Base-by-base conservation (phyloP, 1,284 basidiomycete genomes). In the Phellopilus nigrolimitatus region DNA sequence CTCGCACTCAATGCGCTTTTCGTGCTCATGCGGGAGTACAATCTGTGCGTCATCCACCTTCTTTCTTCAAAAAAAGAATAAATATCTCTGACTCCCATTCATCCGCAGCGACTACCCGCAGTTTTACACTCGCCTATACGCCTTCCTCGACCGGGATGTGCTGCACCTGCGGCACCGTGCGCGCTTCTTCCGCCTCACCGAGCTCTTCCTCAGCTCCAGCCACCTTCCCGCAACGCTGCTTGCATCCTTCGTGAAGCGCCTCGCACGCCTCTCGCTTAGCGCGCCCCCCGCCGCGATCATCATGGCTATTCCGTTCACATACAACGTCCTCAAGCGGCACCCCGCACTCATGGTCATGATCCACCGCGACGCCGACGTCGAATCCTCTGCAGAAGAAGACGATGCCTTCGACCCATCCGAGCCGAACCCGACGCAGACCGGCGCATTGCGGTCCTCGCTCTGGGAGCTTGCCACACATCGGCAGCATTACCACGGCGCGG, bases 101-200 rank as follows among this genome's bases (percentile, higher is more conserved):
- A 49, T 17, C 36, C 43, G 19, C 53, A 94, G 92, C 27, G 95
- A 98, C 65, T 98, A 97, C 63, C 95, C 97, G 3, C 85, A 84
- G 7, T 98, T 99, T 70, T 99, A 97, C 73, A 88, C 84, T 3
- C 82, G 88, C n/a, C 76, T 99, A 2, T 99, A 99, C 62, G 79
- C 82, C 1, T 89, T 98, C 63, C 76, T 99, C 9, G 88, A 93
- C 63, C 75, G 84, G 13, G 81, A 93, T 24, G 79, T 97, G 2
- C 77, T 99, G 19, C 95, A 99, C 64, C 80, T 91, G 55, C 93
- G 91, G 62, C 90, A 97, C 64, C 81, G 95, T 9, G 88, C 95
- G 1, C 82, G 95, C 30, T 99, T 99, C 72, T 95, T 99, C 78
- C 82, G 95, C 34, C 74, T 99, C 58, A 81, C 88, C 0, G 93